Percentiles rank a stretch among this genome's conserved stretches.
phyloP scores from a whole-genome alignment of 495 filamentous ascomycete genomes.

The Astrocystis sublimbata region DNA sequence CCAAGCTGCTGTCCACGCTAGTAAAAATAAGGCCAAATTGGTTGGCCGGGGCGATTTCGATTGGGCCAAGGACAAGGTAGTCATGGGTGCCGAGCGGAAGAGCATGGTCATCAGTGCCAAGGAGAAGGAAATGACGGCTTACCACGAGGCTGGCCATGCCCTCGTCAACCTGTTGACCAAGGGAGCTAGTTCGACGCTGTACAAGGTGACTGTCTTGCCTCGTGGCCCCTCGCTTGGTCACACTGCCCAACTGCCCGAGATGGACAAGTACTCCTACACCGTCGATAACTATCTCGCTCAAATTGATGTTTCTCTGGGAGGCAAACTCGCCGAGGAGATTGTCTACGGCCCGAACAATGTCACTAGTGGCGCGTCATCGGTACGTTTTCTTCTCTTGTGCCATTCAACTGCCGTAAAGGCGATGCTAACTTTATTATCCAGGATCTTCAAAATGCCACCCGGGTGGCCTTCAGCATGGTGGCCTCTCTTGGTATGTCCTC shows the following conservation, averaged over 20 bases:
- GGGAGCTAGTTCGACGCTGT: slow-evolving; percentile 68
- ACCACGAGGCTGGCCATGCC: slow-evolving; percentile 96
- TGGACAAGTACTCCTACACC: slow-evolving; percentile 80
- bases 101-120: slow-evolving; percentile 85
- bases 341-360: slow-evolving; percentile 86
- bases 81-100: slow-evolving; percentile 92
- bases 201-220: slow-evolving; percentile 96
- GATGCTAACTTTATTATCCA: slow-evolving; percentile 30
- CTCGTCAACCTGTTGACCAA: slow-evolving; percentile 80
- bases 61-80: slow-evolving; percentile 97
- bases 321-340: slow-evolving; percentile 92
- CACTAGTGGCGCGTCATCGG: slow-evolving; percentile 74
- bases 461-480: slow-evolving; percentile 79
- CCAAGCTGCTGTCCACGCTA: slow-evolving; percentile 89
- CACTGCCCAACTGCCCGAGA: slow-evolving; percentile 80
- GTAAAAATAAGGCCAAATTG: slow-evolving; percentile 69
- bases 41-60: slow-evolving; percentile 84
- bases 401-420: too few relatives aligned
- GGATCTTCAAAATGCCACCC: slow-evolving; percentile 83
- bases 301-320: slow-evolving; percentile 85
- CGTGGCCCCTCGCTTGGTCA: slow-evolving; percentile 82
- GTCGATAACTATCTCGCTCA: slow-evolving; percentile 71
- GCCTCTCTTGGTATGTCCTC: slow-evolving; percentile 86
- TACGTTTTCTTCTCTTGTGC: slow-evolving; percentile 45
- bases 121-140: slow-evolving; percentile 87